Evolutionary conservation across 306 rosid species (phyloP).

Genomic region (Vigna radiata): DNA sequence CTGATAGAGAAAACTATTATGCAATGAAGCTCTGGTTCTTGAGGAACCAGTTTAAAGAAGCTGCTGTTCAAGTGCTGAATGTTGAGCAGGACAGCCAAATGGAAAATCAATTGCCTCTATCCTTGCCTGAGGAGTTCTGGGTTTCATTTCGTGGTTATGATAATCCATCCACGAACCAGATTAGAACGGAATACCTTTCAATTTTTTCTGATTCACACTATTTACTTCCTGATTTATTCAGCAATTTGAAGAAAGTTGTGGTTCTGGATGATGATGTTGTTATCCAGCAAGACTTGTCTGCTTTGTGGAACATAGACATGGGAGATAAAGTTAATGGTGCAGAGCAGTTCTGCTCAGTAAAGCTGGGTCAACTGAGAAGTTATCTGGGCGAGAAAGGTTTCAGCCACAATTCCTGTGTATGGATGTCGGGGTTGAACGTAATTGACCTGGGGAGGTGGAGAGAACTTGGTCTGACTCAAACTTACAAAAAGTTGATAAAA

Average conservation of each 20-base stretch:
- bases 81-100: conserved; percentile 56
- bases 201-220: conserved; percentile 88
- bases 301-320: conserved; percentile 83
- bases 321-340: conserved; percentile 93
- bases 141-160: conserved; percentile 63
- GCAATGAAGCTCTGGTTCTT: conserved; percentile 93
- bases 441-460: conserved; percentile 91
- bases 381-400: conserved; percentile 64
- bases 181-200: conserved; percentile 86
- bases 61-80: conserved; percentile 79
- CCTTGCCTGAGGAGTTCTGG: conserved; percentile 84
- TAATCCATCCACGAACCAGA: conserved; percentile 51
- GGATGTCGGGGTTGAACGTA: conserved; percentile 97
- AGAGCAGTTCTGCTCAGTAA: conserved; percentile 73
- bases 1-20: conserved; percentile 84
- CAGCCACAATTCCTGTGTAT: conserved; percentile 64
- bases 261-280: conserved; percentile 93
- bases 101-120: conserved; percentile 45
- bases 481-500: conserved; percentile 60
- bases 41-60: conserved; percentile 71
- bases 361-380: conserved; percentile 70
- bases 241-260: conserved; percentile 75
- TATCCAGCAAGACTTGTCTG: conserved; percentile 85
- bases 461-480: conserved; percentile 79
- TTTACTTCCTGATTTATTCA: conserved; percentile 85